A percentile compares a stretch with the other conserved stretches of the same genome.
Conservation (phyloP, 176 grass and related monocot genomes). For the Aegilops umbellulata region DNA sequence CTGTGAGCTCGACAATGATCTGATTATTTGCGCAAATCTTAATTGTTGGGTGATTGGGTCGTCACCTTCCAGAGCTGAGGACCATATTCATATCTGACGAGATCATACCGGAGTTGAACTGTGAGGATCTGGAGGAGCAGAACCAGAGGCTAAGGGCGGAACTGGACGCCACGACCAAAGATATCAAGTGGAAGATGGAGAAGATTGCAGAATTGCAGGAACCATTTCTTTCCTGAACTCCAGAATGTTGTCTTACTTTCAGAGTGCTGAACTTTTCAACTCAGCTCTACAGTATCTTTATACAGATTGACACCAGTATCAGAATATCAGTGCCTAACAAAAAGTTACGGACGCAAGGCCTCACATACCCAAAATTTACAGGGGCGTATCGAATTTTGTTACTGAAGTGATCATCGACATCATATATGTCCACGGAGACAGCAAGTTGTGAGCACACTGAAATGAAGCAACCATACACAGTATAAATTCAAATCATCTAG, state of each 20-base stretch:
- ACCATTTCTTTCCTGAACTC: neutral
- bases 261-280: neutral
- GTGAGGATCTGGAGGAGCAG: neutral
- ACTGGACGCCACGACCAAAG: neutral
- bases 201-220: constrained; percentile 4
- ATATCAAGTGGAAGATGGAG: neutral
- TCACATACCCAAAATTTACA: too few species aligned
- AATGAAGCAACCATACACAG: too few species aligned
- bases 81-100: neutral
- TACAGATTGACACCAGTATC: neutral
- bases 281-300: neutral
- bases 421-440: too few species aligned
- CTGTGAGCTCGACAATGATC: neutral
- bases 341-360: too few species aligned
- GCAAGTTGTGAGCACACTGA: too few species aligned
- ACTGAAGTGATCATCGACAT: too few species aligned
- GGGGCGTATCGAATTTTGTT: too few species aligned
- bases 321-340: neutral
- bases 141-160: neutral
- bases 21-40: neutral
- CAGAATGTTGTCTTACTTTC: neutral
- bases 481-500: too few species aligned
- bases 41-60: neutral
- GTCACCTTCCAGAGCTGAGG: neutral
- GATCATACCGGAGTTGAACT: neutral